phyloP scores from a whole-genome alignment of 345 rosid genomes.

The Syzygium aromaticum region DNA sequence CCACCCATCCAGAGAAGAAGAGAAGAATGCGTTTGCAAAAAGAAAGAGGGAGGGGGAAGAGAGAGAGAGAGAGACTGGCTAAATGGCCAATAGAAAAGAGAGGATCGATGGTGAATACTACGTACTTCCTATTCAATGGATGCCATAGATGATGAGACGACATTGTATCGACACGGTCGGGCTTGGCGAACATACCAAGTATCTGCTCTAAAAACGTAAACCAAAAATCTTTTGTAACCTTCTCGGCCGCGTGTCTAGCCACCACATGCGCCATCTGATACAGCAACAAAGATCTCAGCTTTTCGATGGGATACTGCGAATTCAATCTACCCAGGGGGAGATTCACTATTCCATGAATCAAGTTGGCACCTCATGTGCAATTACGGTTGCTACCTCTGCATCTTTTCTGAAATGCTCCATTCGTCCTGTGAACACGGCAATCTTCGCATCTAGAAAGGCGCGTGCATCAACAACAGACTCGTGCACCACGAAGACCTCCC shows the following conservation, averaged over 20 bases:
- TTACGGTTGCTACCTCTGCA: conserved; percentile 86
- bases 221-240: conserved; percentile 63
- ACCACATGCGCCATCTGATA: conserved; percentile 84
- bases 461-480: conserved; percentile 70
- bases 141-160: conserved; percentile 66
- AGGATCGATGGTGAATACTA: neutral
- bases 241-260: conserved; percentile 75
- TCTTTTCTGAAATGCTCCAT: conserved; percentile 59
- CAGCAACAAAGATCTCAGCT: neutral
- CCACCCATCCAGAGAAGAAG: neutral
- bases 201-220: conserved; percentile 49
- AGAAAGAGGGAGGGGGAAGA: neutral
- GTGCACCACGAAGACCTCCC: conserved; percentile 85
- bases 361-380: conserved; percentile 72
- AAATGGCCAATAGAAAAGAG: neutral
- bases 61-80: neutral
- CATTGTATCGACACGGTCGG: conserved; percentile 68
- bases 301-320: neutral
- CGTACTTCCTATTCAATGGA: conserved; percentile 81
- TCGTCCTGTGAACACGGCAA: conserved; percentile 80
- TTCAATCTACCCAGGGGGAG: neutral
- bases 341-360: neutral
- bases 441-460: conserved; percentile 78
- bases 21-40: neutral
- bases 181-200: conserved; percentile 55